Evolutionary conservation across 2,329 filamentous ascomycete species (phyloP).

Genomic region (Paramyrothecium sp.): DNA sequence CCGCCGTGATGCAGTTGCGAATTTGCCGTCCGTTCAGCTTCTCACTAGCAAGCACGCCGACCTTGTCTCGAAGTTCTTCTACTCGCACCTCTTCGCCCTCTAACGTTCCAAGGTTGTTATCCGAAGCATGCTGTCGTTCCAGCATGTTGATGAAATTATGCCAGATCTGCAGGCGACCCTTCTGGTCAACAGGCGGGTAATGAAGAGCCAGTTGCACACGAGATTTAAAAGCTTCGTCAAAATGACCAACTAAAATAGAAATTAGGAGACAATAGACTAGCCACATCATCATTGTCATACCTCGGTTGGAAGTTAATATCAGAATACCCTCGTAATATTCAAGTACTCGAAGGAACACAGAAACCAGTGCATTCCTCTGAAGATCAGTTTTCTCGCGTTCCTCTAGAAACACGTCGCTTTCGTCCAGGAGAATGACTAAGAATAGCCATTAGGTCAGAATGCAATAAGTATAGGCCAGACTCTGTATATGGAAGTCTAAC

Average conservation of each 20-base stretch:
- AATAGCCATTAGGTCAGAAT: background rate
- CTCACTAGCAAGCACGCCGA: slow-evolving; percentile 26
- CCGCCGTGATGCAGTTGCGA: slow-evolving; percentile 27
- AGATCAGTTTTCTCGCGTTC: slow-evolving; percentile 15
- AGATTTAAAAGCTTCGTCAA: slow-evolving; percentile 33
- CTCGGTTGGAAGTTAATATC: slow-evolving; percentile 31
- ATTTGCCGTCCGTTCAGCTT: slow-evolving; percentile 39
- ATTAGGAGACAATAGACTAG: background rate
- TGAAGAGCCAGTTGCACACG: slow-evolving; percentile 29
- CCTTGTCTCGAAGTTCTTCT: background rate
- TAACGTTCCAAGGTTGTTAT: background rate
- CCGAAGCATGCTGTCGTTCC: background rate
- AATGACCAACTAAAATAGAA: slow-evolving; percentile 17
- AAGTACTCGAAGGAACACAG: slow-evolving; percentile 30
- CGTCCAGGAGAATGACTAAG: slow-evolving; percentile 21
- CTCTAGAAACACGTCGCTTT: slow-evolving; percentile 21
- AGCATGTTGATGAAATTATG: slow-evolving; percentile 19
- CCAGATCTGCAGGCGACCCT: slow-evolving; percentile 23
- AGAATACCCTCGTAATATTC: slow-evolving; percentile 32
- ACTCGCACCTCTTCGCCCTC: background rate
- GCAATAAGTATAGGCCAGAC: no score
- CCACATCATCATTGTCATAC: background rate
- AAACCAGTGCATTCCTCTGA: slow-evolving; percentile 16
- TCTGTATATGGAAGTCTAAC: background rate
- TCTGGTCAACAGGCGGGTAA: slow-evolving; percentile 20